Base-by-base conservation (phyloP, 2,329 filamentous ascomycete genomes). In the Ceratocystis cubensis region DNA sequence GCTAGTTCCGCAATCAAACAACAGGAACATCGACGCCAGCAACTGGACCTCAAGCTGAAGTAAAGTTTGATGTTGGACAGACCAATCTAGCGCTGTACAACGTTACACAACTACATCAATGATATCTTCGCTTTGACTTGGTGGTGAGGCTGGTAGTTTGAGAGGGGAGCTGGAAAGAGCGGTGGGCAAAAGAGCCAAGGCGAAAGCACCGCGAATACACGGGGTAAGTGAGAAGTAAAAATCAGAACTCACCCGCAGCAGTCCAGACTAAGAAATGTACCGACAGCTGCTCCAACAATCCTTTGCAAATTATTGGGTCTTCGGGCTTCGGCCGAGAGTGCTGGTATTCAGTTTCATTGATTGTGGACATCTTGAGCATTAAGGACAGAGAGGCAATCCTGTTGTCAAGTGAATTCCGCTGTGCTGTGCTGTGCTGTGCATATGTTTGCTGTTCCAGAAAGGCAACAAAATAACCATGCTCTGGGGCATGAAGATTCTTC, bases 41-140 rank as follows among this genome's bases (percentile, higher is more conserved):
- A 30, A 10, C 22, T 53, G 8, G 28, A 59, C 5, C 33, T 59
- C 15, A 33, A 59, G 56, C 56, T 59, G 28, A 59, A 59, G 56
- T 59, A 59, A 59, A 59, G 56, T 59, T 59, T 59, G 28, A 59
- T 59, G 56, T 59, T 59, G 17, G 56, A 59, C 25, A 59, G 15
- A 59, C 30, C 15, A 33, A 25, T 28, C 61, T 63, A 63, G 61
- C 20, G 37, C 46, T 33, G 61, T 63, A 63, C 61, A 17, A 63
- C 61, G 61, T 63, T 63, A 63, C 61, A 63, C 61, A 28, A 17
- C 5, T n/a, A 63, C 46, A 30, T 10, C 15, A 15, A 6, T n/a
- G 17, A 7, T 59, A 33, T 37, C 22, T 15, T 17, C 13, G 37
- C 33, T n/a, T 37, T 30, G 56, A 28, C 30, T 13, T 41, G 37